Conservation (phyloP, 768 basidiomycete genomes). For the Cystofilobasidium bisporidii region DNA sequence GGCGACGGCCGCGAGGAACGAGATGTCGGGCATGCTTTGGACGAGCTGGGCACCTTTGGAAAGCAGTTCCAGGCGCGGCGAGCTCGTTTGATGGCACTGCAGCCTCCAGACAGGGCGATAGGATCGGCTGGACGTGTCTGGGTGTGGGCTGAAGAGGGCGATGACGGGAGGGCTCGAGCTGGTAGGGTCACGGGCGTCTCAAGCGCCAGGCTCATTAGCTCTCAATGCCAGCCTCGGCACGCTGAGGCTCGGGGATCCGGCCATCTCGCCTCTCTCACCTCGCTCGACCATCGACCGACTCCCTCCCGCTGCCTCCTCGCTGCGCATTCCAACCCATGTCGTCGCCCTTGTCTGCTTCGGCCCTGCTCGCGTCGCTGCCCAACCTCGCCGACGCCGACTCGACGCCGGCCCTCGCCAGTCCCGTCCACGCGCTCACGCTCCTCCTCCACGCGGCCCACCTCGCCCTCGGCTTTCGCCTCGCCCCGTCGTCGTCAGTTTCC, state of each 20-base stretch:
- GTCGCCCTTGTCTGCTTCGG: not conserved
- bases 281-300: too few species aligned
- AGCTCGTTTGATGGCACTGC: too few species aligned
- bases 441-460: conserved; percentile 21
- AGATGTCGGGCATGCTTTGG: not conserved
- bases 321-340: not conserved
- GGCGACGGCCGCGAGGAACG: conserved; percentile 3
- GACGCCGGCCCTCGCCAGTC: not conserved
- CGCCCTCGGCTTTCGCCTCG: conserved; percentile 24
- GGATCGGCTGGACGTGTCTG: too few species aligned
- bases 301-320: not conserved
- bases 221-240: too few species aligned
- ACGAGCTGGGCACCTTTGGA: not conserved
- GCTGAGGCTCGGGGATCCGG: too few species aligned
- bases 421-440: conserved; percentile 8
- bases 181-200: too few species aligned
- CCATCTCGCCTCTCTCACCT: too few species aligned
- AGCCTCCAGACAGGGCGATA: too few species aligned
- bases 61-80: too few species aligned
- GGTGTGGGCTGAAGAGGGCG: too few species aligned
- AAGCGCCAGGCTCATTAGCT: too few species aligned
- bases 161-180: too few species aligned
- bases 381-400: conserved; percentile 4
- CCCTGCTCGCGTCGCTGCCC: conserved; percentile 15
- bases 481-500: not conserved